Evolutionary conservation across 331 rosid genomes (phyloP).

Genomic region (Pyrus hybrid): DNA sequence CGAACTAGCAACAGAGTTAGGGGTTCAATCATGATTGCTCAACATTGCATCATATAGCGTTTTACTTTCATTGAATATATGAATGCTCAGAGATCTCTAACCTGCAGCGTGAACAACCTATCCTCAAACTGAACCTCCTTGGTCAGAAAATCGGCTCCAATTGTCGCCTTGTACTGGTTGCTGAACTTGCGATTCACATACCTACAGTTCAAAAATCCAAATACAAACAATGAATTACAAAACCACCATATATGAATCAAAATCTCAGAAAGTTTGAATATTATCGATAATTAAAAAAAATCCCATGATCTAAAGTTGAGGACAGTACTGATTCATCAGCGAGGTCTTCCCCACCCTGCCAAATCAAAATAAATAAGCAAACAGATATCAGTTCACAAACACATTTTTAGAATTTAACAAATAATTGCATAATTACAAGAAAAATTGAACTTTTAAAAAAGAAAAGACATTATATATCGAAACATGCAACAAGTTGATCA

Average conservation of each 20-base stretch:
- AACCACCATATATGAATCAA: constrained; percentile 16
- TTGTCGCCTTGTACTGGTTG: constrained; percentile 97
- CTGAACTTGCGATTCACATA: constrained; percentile 97
- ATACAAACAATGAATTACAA: constrained; percentile 6
- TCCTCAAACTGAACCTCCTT: constrained; percentile 99
- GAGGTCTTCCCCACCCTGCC: constrained; percentile 99
- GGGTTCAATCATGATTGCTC: neutral
- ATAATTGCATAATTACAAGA: neutral
- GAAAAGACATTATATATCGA: neutral
- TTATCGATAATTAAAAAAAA: neutral
- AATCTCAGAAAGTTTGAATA: neutral
- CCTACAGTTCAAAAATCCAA: constrained; percentile 27
- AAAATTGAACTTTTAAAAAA: neutral
- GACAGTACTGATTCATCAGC: constrained; percentile 83
- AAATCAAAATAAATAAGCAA: constrained; percentile 7
- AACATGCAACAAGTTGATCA: neutral
- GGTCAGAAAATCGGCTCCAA: constrained; percentile 97
- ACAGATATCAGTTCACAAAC: neutral
- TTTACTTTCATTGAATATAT: neutral
- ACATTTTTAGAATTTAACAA: neutral
- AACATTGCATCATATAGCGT: neutral
- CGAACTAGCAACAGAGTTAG: neutral
- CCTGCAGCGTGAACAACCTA: constrained; percentile 96
- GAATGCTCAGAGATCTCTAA: constrained; percentile 21
- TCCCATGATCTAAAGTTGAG: constrained; percentile 16